These are phyloP conservation scores for Leonotis leonurus DNA, from an alignment of 257 asterid genomes.

Conservation along the genomic window DNA sequence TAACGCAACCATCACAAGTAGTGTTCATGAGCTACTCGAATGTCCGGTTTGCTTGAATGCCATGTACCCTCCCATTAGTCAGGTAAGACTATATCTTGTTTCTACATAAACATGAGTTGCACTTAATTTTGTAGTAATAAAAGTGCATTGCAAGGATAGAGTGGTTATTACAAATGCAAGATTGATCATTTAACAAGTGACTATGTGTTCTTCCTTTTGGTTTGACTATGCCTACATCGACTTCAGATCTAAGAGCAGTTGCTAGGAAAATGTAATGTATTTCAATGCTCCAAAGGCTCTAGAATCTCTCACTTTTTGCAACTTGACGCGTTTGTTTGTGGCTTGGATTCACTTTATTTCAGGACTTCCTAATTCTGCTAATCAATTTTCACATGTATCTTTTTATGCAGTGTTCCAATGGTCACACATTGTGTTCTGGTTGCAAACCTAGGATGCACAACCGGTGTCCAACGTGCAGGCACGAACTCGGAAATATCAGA, in stretches of 20 bases:
- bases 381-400: background rate
- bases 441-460: constrained; percentile 41
- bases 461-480: constrained; percentile 40
- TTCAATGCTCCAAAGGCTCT: too few species aligned
- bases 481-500: constrained; percentile 37
- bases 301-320: too few species aligned
- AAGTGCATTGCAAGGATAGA: too few species aligned
- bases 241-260: background rate
- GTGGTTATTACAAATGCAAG: background rate
- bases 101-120: background rate
- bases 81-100: constrained; percentile 12
- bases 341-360: too few species aligned
- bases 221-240: background rate
- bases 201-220: background rate
- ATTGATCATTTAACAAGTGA: background rate
- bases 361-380: background rate
- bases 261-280: too few species aligned
- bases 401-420: constrained; percentile 30
- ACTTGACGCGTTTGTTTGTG: too few species aligned
- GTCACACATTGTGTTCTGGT: constrained; percentile 39
- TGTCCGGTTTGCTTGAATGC: constrained; percentile 43
- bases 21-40: constrained; percentile 34
- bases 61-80: constrained; percentile 44
- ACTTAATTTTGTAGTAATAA: too few species aligned
- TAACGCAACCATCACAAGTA: constrained; percentile 29